Evolutionary conservation across 2,329 filamentous ascomycete species (phyloP).

Genomic region (Acrodontium crateriforme): DNA sequence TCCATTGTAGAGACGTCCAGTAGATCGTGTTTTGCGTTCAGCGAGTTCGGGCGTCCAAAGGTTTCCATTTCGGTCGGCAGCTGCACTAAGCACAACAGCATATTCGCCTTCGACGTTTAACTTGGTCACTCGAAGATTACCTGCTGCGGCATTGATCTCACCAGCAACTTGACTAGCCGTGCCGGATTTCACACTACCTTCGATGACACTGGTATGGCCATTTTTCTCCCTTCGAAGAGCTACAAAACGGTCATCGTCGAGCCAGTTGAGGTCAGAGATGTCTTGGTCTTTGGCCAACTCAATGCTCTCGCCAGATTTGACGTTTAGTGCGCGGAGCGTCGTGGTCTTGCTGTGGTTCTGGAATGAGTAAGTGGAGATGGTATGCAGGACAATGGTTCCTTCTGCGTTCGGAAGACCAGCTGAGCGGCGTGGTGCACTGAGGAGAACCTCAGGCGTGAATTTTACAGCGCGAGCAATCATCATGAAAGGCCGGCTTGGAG

Average conservation of each 20-base stretch:
- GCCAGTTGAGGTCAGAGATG: conserved; percentile 62
- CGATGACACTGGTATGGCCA: conserved; percentile 23
- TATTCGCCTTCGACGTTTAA: conserved; percentile 21
- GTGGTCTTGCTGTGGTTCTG: conserved; percentile 53
- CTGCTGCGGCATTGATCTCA: conserved; percentile 31
- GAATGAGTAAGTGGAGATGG: conserved; percentile 68
- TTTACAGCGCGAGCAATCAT: conserved; percentile 61
- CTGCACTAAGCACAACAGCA: conserved; percentile 39
- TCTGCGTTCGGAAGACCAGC: conserved; percentile 54
- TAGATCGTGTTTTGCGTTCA: conserved; percentile 30
- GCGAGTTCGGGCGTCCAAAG: conserved; percentile 42
- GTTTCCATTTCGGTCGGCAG: conserved; percentile 53
- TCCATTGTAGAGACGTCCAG: conserved; percentile 35
- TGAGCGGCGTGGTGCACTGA: conserved; percentile 62
- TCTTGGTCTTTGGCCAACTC: conserved; percentile 50
- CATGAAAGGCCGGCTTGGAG: too few relatives aligned
- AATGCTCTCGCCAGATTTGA: conserved; percentile 50
- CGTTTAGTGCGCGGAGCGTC: conserved; percentile 58
- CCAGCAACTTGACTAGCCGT: conserved; percentile 24
- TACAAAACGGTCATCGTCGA: conserved; percentile 50
- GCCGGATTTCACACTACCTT: conserved; percentile 11
- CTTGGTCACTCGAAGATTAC: conserved; percentile 33
- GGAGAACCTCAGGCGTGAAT: conserved; percentile 64
- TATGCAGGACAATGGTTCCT: conserved; percentile 52
- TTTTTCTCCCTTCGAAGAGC: conserved; percentile 35